phyloP scores from a whole-genome alignment of 495 filamentous ascomycete genomes.

The Lophium mytilinum region DNA sequence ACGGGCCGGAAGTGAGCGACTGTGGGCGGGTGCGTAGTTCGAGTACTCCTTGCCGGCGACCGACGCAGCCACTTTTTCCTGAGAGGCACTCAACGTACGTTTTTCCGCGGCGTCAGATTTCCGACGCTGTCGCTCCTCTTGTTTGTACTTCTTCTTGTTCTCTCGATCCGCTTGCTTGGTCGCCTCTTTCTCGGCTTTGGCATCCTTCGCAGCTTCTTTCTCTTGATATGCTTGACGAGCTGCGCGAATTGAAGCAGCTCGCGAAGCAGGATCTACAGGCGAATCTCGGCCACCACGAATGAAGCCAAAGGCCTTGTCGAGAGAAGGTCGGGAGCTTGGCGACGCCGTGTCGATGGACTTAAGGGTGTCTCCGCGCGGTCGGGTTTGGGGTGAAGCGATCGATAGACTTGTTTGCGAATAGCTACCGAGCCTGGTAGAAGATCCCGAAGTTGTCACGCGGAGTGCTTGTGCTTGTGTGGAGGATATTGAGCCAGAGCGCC shows the following conservation, averaged over 20 bases:
- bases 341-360: constrained; percentile 36
- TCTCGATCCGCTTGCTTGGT: constrained; percentile 40
- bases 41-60: constrained; percentile 24
- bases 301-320: constrained; percentile 49
- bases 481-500: constrained; percentile 28
- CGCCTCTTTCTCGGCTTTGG: constrained; percentile 48
- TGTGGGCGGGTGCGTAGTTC: constrained; percentile 15
- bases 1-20: constrained; percentile 11
- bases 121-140: constrained; percentile 30
- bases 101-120: constrained; percentile 16
- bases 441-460: constrained; percentile 38
- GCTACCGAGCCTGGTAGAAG: constrained; percentile 40
- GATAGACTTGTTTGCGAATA: constrained; percentile 49
- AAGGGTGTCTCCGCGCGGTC: constrained; percentile 22
- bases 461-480: constrained; percentile 21
- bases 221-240: constrained; percentile 49
- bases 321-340: constrained; percentile 45
- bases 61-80: constrained; percentile 7
- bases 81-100: constrained; percentile 9
- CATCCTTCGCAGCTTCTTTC: constrained; percentile 51
- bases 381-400: constrained; percentile 36
- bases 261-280: constrained; percentile 43
- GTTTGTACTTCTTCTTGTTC: constrained; percentile 16
- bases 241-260: constrained; percentile 47
- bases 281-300: constrained; percentile 39